phyloP scores from a whole-genome alignment of 208 protist species.

The Leishmania lainsoni region DNA sequence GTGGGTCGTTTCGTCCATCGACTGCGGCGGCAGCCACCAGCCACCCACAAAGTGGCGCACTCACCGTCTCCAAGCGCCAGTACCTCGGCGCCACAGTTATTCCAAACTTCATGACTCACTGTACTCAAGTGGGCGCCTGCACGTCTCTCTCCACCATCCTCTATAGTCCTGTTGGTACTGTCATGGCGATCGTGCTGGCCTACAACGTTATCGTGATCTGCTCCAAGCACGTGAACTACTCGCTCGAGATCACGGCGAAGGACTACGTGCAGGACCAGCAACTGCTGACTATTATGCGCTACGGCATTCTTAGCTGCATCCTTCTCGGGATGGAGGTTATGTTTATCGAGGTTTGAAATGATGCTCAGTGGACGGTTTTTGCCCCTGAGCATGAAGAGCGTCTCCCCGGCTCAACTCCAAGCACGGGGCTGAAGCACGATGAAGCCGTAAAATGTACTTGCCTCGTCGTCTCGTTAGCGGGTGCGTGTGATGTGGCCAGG shows the following conservation, averaged over 20 bases:
- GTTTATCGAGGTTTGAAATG: slow-evolving; percentile 81
- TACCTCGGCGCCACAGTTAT: slow-evolving; percentile 42
- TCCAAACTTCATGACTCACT: slow-evolving; percentile 66
- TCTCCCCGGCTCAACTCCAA: too few relatives aligned
- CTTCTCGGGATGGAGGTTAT: slow-evolving; percentile 85
- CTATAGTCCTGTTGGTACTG: slow-evolving; percentile 80
- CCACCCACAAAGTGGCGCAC: slow-evolving; percentile 5
- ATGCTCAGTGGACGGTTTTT: background rate
- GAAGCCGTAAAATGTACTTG: too few relatives aligned
- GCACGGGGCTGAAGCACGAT: too few relatives aligned
- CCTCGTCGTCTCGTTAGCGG: background rate
- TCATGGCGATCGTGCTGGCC: slow-evolving; percentile 73
- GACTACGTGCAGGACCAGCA: slow-evolving; percentile 92
- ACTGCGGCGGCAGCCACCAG: background rate
- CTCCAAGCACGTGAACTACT: slow-evolving; percentile 84
- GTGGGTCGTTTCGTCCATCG: slow-evolving; percentile 3
- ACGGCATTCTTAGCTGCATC: slow-evolving; percentile 80
- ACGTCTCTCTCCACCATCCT: slow-evolving; percentile 68
- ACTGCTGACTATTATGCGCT: slow-evolving; percentile 82
- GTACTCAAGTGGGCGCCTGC: slow-evolving; percentile 56
- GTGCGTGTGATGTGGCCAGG: background rate
- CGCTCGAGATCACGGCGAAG: slow-evolving; percentile 86
- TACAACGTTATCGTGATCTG: slow-evolving; percentile 89
- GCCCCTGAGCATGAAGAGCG: background rate
- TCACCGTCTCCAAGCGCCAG: slow-evolving; percentile 34